These are phyloP conservation scores for Protomyces gravidus DNA, from an alignment of 1,139 yeast species.

Conservation along the genomic window DNA sequence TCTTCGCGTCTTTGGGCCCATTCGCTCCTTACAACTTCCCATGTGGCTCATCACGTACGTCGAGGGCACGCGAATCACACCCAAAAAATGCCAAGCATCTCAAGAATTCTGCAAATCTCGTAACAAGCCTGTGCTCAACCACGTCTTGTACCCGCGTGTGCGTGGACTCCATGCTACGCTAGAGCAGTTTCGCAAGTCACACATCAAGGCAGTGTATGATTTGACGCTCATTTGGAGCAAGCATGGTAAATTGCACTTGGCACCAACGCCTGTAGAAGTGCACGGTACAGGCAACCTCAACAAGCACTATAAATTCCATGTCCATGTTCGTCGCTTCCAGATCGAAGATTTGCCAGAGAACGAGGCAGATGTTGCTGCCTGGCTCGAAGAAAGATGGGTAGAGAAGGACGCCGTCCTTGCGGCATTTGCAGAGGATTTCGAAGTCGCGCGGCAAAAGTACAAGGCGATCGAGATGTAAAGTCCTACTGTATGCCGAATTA, in stretches of 20 bases:
- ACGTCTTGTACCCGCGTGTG: conserved; percentile 48
- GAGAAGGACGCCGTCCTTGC: conserved; percentile 34
- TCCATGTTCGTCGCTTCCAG: conserved; percentile 51
- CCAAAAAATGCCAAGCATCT: conserved; percentile 39
- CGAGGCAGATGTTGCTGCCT: conserved; percentile 34
- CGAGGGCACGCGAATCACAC: conserved; percentile 27
- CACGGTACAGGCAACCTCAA: conserved; percentile 45
- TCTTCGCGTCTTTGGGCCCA: conserved; percentile 10
- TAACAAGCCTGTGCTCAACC: conserved; percentile 49
- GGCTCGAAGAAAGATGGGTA: conserved; percentile 38
- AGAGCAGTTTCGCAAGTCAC: conserved; percentile 36
- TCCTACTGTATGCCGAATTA: background rate
- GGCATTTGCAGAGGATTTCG: background rate
- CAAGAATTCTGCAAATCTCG: conserved; percentile 35
- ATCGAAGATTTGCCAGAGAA: conserved; percentile 38
- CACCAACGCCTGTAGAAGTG: conserved; percentile 57
- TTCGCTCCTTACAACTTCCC: conserved; percentile 7
- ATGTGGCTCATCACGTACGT: conserved; percentile 24
- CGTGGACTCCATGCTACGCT: conserved; percentile 40
- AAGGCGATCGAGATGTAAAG: background rate
- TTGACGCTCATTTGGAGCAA: conserved; percentile 41
- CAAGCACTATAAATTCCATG: conserved; percentile 45
- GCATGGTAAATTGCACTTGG: conserved; percentile 42
- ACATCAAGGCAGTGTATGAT: conserved; percentile 46
- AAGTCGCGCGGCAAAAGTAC: background rate